Evolutionary conservation across 2,329 filamentous ascomycete species (phyloP), one percentile per base, ranked within the genome.

Genomic region (Arthrocladium fulminans): DNA sequence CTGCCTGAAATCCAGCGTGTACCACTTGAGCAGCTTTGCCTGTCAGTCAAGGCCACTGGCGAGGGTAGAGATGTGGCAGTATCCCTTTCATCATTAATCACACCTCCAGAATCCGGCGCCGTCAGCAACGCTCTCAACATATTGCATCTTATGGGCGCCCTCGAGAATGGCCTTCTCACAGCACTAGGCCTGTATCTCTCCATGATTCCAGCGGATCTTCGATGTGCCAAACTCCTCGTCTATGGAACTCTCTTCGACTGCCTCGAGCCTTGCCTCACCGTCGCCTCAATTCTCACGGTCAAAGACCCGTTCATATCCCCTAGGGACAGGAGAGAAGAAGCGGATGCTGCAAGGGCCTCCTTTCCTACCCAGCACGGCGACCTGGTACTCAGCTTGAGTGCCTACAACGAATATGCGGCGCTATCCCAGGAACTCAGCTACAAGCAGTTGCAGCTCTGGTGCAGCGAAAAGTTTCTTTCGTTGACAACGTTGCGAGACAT

Each of bases 221-320:
- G 90, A 23, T 94, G 88, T 63, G 88, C 86, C 39, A 98, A 98
- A 67, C 75, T 98, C 27, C 88, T 98, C 76, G 86, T 98, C 2
- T 95, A 94, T 61, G 92, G 92, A 4, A 84, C 88, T 13, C 88
- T 94, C 50, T 97, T 98, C 61, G 86, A 86, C 27, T 97, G 90
- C 61, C 75, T 97, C 5, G 88, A 95, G 59, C 81, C 90, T 45
- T 88, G 84, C 56, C 76, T 97, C 48, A 88, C 85, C 2, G 89
- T 97, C 53, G 87, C 92, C 1, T 84, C 89, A 7, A 92, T 97
- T 34, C 74, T 98, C n/a, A 96, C 88, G 48, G 84, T 86, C 23
- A 83, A 82, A 59, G 88, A 83, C 53, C 90, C 92, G 0, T 98
- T 98, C 62, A 67, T 94, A 2, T 85, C 85, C 1, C 89, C 90